Evolutionary conservation across 2,329 filamentous ascomycete species (phyloP).

Genomic region (Emydomyces testavorans): DNA sequence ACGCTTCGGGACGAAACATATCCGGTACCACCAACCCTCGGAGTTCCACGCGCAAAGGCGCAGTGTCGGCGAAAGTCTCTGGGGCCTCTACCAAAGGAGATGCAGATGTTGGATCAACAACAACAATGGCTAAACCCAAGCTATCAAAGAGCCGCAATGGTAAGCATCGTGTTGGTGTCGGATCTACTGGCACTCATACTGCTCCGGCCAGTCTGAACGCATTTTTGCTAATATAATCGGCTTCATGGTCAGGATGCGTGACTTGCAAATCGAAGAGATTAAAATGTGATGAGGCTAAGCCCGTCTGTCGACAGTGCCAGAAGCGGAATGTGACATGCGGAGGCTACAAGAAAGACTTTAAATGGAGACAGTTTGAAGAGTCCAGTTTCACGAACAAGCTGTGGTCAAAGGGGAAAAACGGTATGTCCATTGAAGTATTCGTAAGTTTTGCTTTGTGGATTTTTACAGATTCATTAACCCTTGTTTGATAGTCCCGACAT

Average conservation of each 20-base stretch:
- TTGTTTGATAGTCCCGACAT: background rate
- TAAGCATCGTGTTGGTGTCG: no score
- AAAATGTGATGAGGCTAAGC: slow-evolving; percentile 64
- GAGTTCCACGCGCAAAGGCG: background rate
- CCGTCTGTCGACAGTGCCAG: slow-evolving; percentile 54
- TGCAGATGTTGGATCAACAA: background rate
- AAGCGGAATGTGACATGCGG: slow-evolving; percentile 55
- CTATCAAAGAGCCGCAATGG: slow-evolving; percentile 67
- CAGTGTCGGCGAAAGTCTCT: background rate
- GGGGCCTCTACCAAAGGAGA: background rate
- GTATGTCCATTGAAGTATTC: slow-evolving; percentile 21
- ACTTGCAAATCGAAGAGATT: slow-evolving; percentile 63
- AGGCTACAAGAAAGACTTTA: slow-evolving; percentile 64
- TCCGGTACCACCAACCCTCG: background rate
- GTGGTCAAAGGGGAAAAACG: slow-evolving; percentile 37
- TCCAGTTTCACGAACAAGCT: slow-evolving; percentile 39
- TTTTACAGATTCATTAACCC: background rate
- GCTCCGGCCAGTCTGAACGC: slow-evolving; percentile 8
- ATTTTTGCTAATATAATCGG: background rate
- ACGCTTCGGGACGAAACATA: background rate
- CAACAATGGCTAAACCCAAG: slow-evolving; percentile 46
- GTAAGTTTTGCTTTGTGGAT: background rate
- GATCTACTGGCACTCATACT: no score
- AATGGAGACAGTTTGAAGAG: slow-evolving; percentile 61
- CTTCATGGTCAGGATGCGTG: slow-evolving; percentile 47